phyloP scores from a whole-genome alignment of 306 rosid genomes.

The Coriaria nepalensis region DNA sequence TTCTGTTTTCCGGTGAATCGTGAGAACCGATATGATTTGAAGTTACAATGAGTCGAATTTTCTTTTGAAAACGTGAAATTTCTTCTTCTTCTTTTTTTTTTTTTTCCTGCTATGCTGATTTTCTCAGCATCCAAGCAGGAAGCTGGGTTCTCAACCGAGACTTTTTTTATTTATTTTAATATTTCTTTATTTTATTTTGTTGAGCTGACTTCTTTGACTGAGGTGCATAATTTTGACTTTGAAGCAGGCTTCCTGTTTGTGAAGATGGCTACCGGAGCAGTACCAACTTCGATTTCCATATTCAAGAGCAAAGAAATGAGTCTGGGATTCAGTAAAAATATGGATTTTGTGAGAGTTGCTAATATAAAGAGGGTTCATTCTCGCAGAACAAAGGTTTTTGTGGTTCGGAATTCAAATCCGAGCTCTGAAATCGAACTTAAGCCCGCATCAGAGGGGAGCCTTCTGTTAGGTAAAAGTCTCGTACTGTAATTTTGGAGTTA shows the following conservation, averaged over 20 bases:
- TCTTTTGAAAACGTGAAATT: no score
- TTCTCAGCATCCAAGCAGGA: no score
- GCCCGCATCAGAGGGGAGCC: constrained; percentile 79
- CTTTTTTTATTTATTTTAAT: constrained; percentile 1
- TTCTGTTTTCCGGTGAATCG: no score
- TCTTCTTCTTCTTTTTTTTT: no score
- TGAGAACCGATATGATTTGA: no score
- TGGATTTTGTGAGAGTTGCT: constrained; percentile 61
- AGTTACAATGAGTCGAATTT: no score
- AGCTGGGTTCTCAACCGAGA: background rate
- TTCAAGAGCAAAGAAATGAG: constrained; percentile 50
- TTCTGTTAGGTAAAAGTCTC: constrained; percentile 50
- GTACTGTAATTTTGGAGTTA: constrained; percentile 1
- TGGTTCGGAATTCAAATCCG: constrained; percentile 56
- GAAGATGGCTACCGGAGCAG: constrained; percentile 69
- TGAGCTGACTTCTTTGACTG: background rate
- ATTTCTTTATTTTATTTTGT: background rate
- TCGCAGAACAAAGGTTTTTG: constrained; percentile 41
- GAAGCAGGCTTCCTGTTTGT: constrained; percentile 18
- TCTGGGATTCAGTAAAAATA: constrained; percentile 53
- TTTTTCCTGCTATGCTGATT: no score
- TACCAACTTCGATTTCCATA: constrained; percentile 51
- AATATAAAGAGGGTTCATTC: constrained; percentile 44
- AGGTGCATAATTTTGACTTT: constrained; percentile 1
- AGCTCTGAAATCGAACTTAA: constrained; percentile 70